Percentiles rank a stretch among this genome's conserved stretches.
phyloP scores from a whole-genome alignment of 2,329 filamentous ascomycete genomes.

The Chaetomiaceae sp. region DNA sequence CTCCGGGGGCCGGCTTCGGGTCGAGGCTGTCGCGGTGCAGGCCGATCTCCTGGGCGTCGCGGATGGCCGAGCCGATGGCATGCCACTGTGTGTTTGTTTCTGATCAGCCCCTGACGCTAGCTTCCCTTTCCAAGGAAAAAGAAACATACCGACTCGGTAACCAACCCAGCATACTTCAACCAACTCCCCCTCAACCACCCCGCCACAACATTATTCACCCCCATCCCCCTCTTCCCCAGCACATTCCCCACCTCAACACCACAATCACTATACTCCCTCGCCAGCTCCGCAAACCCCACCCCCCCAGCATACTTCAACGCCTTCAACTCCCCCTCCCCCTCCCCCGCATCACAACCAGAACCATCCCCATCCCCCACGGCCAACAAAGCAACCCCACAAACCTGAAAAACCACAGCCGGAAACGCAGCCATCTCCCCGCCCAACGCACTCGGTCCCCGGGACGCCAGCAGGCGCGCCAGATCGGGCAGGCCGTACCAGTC shows the following conservation, averaged over 20 bases:
- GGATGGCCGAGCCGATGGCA: constrained; percentile 50
- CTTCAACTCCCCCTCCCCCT: constrained; percentile 35
- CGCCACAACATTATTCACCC: constrained; percentile 52
- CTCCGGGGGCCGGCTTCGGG: constrained; percentile 40
- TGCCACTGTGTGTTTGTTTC: constrained; percentile 43
- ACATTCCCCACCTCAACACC: constrained; percentile 49
- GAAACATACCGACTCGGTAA: constrained; percentile 49
- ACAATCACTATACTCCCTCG: constrained; percentile 56
- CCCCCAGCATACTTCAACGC: constrained; percentile 53
- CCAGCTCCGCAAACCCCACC: constrained; percentile 58
- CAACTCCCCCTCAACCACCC: constrained; percentile 53
- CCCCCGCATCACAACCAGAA: not conserved
- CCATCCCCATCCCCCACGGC: constrained; percentile 43
- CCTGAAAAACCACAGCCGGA: constrained; percentile 56
- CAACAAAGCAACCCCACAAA: constrained; percentile 51
- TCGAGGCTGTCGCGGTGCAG: constrained; percentile 51
- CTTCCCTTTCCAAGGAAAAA: not conserved
- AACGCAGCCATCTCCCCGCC: constrained; percentile 47
- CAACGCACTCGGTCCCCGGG: not conserved
- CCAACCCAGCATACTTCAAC: constrained; percentile 54
- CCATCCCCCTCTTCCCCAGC: constrained; percentile 53
- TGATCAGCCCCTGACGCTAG: not conserved
- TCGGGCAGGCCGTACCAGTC: constrained; percentile 53
- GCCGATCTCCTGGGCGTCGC: constrained; percentile 59
- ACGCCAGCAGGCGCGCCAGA: constrained; percentile 37